These are phyloP conservation scores for Lipomyces starkeyi DNA, from an alignment of 805 yeast genomes.

Conservation along the genomic window DNA sequence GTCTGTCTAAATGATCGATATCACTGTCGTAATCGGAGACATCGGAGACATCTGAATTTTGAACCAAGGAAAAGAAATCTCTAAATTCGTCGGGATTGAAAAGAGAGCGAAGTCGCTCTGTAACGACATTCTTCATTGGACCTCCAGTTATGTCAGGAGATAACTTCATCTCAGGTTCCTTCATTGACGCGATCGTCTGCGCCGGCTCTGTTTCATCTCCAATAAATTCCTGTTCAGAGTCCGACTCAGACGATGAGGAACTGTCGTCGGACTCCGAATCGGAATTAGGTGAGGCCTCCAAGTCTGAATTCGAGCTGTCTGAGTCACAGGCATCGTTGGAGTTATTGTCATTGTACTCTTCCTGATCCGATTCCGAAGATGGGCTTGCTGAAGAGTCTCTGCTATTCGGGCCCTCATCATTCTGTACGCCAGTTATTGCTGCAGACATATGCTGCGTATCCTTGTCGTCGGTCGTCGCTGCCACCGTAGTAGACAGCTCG, in stretches of 20 bases:
- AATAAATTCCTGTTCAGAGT: constrained; percentile 41
- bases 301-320: constrained; percentile 31
- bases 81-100: constrained; percentile 15
- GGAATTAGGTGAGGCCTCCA: constrained; percentile 43
- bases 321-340: constrained; percentile 54
- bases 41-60: neutral
- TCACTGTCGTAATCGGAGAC: neutral
- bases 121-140: constrained; percentile 11
- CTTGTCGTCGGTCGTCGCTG: neutral
- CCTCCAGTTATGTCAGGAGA: neutral
- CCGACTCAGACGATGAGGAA: constrained; percentile 51
- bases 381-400: neutral
- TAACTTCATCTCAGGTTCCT: too few species aligned
- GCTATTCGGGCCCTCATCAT: neutral
- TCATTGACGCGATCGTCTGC: neutral
- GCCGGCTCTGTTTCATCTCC: constrained; percentile 42
- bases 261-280: constrained; percentile 47
- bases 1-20: neutral
- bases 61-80: constrained; percentile 50
- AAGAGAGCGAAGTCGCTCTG: constrained; percentile 24
- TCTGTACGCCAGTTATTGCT: neutral
- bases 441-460: neutral
- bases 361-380: neutral
- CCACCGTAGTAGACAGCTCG: neutral
- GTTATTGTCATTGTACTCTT: constrained; percentile 50